Evolutionary conservation across 257 asterid genomes (phyloP), one percentile per base, ranked within the genome.

Genomic region (Scutellaria minor): DNA sequence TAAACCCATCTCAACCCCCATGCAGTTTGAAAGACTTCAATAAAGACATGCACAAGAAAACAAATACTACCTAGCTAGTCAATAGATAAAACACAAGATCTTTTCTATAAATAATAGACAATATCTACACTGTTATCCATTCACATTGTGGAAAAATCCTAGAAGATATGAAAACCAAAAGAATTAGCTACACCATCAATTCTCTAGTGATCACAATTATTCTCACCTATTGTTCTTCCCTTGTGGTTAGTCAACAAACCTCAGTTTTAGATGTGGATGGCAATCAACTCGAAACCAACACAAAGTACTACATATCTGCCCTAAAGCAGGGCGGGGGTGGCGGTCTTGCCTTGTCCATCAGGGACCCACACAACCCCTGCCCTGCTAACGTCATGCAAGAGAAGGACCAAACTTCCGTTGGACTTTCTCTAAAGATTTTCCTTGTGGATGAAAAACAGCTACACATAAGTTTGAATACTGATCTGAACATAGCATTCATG

Each of bases 281-380:
- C 50, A 78, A 79, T 73, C 85, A 66, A 44, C 75, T 87, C 73
- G 85, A 82, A 77, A 7, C 76, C 60, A 73, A 79, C 75, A 62
- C 80, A n/a, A 83, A 74, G 42, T 87, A 85, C 61, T 53, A 74
- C 70, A 64, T 87, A 39, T 5, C 64, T 37, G 76, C 88, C 13
- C 9, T 22, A 37, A 61, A 14, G 12, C 64, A 47, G 52, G 37
- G 51, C 24, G 72, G 80, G n/a, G 89, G 81, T 5, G 86, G 87
- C 2, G 90, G 88, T 1, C 77, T 87, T 1, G 82, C 85, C 39
- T 82, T 87, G 18, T 78, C 88, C 35, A n/a, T 80, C 18, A 75
- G 79, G 58, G 83, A 87, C 71, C 59, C 12, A 22, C 78, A 78
- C 63, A 9, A 47, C 42, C 81, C 83, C 8, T 85, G 89, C 76